Base-by-base conservation (phyloP, 768 basidiomycete species). In the Ramaria rubella region DNA sequence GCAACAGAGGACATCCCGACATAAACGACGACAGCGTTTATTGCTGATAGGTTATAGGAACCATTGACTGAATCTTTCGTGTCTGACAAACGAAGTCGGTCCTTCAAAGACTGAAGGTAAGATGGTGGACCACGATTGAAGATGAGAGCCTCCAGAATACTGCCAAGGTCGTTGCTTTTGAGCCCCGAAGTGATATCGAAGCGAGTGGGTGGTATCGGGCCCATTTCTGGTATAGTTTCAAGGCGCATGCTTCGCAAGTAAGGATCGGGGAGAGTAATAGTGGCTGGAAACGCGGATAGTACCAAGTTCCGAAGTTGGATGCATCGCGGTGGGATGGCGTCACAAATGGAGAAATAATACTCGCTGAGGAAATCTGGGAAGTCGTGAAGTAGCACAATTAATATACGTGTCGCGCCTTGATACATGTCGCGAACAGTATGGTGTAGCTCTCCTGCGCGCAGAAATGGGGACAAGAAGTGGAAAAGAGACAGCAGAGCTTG, bases 331-430 rank as follows among this genome's bases (percentile, higher is more conserved):
- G 96, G 96, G 60, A 99, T 90, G 59, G 81, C 87, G 61, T 98
- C 95, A 66, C 93, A 92, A 30, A 99, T 83, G 42, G 91, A 87
- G 74, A 95, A 94, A 72, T 97, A 95, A 69, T 94, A 93, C 73
- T 94, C 93, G 69, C 87, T 91, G 59, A 98, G 78, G 77, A 98
- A 98, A 59, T 97, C 96, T 50, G 96, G 96, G 78, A 98, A 98
- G 72, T 98, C 96, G 70, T 99, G 94, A 19, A 99, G 82, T 51
- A 99, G 85, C 57, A 98, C 93, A 46, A 99, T 81, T 48, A 99
- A 82, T 29, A 99, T 79, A 33, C 94, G 84, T 45, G 96, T 77
- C 21, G 93, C 81, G 21, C 93, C 96, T 42, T 90, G 85, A 75
- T 94, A 97, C 42, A 99, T 80, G 60, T 91, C 87, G 42, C 88